A percentile compares a stretch with the other conserved stretches of the same genome.
Conservation (phyloP, 768 basidiomycete species). For the Hypholoma sublateritium region DNA sequence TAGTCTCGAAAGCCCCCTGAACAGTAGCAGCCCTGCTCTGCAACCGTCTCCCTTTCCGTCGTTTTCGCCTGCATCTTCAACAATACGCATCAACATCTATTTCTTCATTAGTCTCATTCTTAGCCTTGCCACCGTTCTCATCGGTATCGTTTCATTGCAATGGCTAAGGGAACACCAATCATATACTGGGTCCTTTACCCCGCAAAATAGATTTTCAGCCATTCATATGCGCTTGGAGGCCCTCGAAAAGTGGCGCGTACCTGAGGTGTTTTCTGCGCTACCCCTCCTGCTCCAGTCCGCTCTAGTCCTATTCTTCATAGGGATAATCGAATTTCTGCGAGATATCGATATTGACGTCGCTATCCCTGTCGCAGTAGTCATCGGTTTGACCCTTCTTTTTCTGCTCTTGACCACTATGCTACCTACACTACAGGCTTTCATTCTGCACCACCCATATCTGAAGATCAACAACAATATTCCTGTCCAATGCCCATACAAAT, state of each 20-base stretch:
- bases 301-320: slow-evolving; percentile 15
- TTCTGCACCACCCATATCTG: slow-evolving; percentile 1
- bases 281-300: slow-evolving; percentile 15
- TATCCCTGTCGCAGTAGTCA: slow-evolving; percentile 8
- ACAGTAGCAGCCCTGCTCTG: background rate
- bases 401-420: slow-evolving; percentile 13
- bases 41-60: background rate
- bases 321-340: slow-evolving; percentile 16
- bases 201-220: slow-evolving; percentile 3
- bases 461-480: slow-evolving; percentile 1
- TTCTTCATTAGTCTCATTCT: slow-evolving; percentile 19
- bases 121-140: slow-evolving; percentile 14
- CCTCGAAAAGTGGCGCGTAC: slow-evolving; percentile 15
- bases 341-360: slow-evolving; percentile 5
- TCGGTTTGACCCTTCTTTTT: slow-evolving; percentile 11
- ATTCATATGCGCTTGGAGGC: slow-evolving; percentile 16
- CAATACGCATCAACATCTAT: slow-evolving; percentile 18
- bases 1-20: background rate
- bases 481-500: slow-evolving; percentile 16
- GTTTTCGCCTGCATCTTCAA: slow-evolving; percentile 11
- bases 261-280: slow-evolving; percentile 13
- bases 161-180: slow-evolving; percentile 18
- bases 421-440: slow-evolving; percentile 13
- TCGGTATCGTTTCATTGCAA: slow-evolving; percentile 18
- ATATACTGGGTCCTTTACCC: slow-evolving; percentile 4